These are phyloP conservation scores for Eimeria praecox DNA, from an alignment of 169 alveolate genomes.

Conservation along the genomic window DNA sequence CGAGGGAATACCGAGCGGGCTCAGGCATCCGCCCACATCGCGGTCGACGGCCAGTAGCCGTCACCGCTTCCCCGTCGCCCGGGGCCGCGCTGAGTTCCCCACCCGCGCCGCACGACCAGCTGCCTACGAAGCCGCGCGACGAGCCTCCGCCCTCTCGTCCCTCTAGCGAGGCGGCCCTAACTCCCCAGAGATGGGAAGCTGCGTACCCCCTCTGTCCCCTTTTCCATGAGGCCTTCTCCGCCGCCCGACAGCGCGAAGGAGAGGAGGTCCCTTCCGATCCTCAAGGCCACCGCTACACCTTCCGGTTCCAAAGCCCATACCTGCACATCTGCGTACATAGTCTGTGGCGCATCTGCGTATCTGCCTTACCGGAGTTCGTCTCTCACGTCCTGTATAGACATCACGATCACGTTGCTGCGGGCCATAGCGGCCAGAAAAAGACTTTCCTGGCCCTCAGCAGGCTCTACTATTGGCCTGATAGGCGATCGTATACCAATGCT, in stretches of 20 bases:
- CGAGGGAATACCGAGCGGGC: neutral
- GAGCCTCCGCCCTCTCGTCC: neutral
- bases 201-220: neutral
- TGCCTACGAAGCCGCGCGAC: neutral
- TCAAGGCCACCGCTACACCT: conserved; percentile 2
- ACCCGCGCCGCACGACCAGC: neutral
- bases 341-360: neutral
- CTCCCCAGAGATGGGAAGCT: neutral
- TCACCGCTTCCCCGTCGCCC: neutral
- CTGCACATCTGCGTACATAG: conserved; percentile 8
- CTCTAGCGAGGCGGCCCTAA: neutral
- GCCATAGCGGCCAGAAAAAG: no score
- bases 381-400: neutral
- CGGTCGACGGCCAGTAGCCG: neutral
- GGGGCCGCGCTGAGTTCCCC: neutral
- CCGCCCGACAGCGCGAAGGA: neutral
- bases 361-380: neutral
- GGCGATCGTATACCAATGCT: no score
- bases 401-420: no score
- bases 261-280: neutral
- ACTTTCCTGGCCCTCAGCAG: no score
- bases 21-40: neutral
- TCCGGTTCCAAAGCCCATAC: neutral
- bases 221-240: neutral
- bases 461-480: no score